These are phyloP conservation scores for Thalassiosira mediterranea DNA, from an alignment of 352 stramenopile genomes.

Conservation along the genomic window DNA sequence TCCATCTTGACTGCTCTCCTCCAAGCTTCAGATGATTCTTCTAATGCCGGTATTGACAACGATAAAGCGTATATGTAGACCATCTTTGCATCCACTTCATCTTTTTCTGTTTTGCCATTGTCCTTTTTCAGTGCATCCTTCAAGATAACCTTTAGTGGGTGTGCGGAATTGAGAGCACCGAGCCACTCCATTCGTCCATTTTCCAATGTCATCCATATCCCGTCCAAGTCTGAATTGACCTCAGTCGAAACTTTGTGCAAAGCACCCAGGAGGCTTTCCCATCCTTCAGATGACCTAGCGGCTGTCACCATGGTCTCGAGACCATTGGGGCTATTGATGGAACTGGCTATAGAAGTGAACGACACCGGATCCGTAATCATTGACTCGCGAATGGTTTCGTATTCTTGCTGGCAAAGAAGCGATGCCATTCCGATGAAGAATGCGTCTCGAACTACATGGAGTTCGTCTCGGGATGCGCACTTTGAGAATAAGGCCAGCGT, in stretches of 20 bases:
- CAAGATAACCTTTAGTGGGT: slow-evolving; percentile 61
- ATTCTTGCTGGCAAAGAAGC: slow-evolving; percentile 52
- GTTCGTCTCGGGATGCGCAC: slow-evolving; percentile 54
- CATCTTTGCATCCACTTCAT: slow-evolving; percentile 71
- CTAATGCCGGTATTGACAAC: slow-evolving; percentile 47
- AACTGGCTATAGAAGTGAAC: slow-evolving; percentile 36
- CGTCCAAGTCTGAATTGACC: slow-evolving; percentile 59
- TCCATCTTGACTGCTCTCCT: slow-evolving; percentile 52
- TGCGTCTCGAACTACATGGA: slow-evolving; percentile 59
- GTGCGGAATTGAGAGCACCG: slow-evolving; percentile 46
- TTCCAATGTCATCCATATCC: slow-evolving; percentile 63
- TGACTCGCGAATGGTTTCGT: slow-evolving; percentile 28
- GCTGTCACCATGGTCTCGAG: slow-evolving; percentile 43
- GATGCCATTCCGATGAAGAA: slow-evolving; percentile 60
- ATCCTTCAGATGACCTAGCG: slow-evolving; percentile 38
- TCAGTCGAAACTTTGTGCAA: slow-evolving; percentile 28
- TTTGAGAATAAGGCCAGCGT: slow-evolving; percentile 62
- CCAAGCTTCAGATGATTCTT: slow-evolving; percentile 42
- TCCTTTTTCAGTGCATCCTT: slow-evolving; percentile 60
- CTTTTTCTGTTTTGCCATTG: slow-evolving; percentile 40
- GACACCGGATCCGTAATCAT: slow-evolving; percentile 46
- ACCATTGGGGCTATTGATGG: slow-evolving; percentile 30
- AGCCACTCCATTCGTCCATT: slow-evolving; percentile 59
- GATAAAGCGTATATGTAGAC: slow-evolving; percentile 66
- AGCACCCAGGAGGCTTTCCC: slow-evolving; percentile 43